Conservation (phyloP, 371 early-diverging fungal genomes). For the Homolaphlyctis polyrhiza region DNA sequence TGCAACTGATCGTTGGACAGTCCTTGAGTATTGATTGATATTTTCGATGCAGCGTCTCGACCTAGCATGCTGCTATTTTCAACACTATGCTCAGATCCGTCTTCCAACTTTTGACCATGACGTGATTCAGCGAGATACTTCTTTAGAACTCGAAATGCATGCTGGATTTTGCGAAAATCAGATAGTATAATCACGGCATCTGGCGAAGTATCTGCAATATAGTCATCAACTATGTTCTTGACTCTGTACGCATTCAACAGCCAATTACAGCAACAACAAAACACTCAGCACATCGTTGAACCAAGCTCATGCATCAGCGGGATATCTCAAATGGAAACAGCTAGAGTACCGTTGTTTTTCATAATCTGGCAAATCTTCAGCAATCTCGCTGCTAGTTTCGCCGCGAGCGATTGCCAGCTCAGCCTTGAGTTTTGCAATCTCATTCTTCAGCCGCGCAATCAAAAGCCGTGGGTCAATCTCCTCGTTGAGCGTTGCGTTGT, state of each 20-base stretch:
- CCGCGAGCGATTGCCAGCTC: slow-evolving; percentile 48
- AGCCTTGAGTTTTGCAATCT: slow-evolving; percentile 39
- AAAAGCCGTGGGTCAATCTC: slow-evolving; percentile 50
- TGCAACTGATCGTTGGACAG: slow-evolving; percentile 2
- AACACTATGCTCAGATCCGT: not conserved
- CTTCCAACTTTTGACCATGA: no score
- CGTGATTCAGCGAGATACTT: not conserved
- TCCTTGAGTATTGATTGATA: not conserved
- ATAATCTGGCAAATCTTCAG: slow-evolving; percentile 39
- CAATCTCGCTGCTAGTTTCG: slow-evolving; percentile 18
- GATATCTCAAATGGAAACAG: not conserved
- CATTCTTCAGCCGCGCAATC: slow-evolving; percentile 41
- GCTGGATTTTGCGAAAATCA: slow-evolving; percentile 39
- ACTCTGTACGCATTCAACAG: slow-evolving; percentile 21
- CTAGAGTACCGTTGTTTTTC: slow-evolving; percentile 35
- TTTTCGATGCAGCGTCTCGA: not conserved
- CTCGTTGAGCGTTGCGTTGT: slow-evolving; percentile 48
- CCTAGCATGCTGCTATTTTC: no score
- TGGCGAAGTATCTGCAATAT: slow-evolving; percentile 22
- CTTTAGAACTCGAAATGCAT: slow-evolving; percentile 41
- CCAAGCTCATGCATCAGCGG: not conserved
- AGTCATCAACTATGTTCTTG: slow-evolving; percentile 33
- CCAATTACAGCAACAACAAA: not conserved
- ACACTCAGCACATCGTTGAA: not conserved
- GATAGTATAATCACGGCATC: slow-evolving; percentile 31